Evolutionary conservation across 148 eudicot genomes (phyloP), one percentile per base, ranked within the genome.

Genomic region (Vaccinium darrowii): DNA sequence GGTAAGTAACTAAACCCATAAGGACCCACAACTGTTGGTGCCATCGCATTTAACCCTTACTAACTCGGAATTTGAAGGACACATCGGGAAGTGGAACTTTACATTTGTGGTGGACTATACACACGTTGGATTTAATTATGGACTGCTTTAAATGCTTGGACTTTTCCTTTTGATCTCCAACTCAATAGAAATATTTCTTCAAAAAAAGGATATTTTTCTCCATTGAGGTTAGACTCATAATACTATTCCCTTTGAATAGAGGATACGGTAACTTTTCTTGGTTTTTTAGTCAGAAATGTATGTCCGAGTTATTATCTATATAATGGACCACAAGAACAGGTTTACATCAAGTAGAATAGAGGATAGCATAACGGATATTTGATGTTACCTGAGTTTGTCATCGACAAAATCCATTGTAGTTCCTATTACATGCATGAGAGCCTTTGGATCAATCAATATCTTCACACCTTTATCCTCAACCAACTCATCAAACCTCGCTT

Each of bases 371-470:
- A 54, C 12, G 8, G 30, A 39, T 21, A 52, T 52, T 23, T 80
- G 49, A 23, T 19, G 16, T 23, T 87, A 96, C 99, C 99, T 93
- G 86, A 96, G 94, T 84, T 94, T 96, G 87, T 94, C 99, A 79
- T 96, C 99, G 7, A 96, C 91, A 84, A 96, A 96, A 88, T 96
- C 98, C 99, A 96, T 96, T 88, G 94, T 90, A 51, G 99, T 96
- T 80, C 98, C 98, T 52, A 96, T 93, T 16, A 96, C 99, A 90
- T 96, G 99, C 99, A 96, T 96, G 60, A 94, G 91, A 51, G 99
- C 99, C 88, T 96, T 96, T 21, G 99, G 99, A 79, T 96, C 99
- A 85, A 96, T 92, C 62, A 96, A 87, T 85, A 96, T 93, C 93
- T 94, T 96, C 80, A 96, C 99, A 39, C 99, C 99, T 85, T 96